Evolutionary conservation across 164 flowering plant genomes (phyloP).

Genomic region (Magnolia changhungtana): DNA sequence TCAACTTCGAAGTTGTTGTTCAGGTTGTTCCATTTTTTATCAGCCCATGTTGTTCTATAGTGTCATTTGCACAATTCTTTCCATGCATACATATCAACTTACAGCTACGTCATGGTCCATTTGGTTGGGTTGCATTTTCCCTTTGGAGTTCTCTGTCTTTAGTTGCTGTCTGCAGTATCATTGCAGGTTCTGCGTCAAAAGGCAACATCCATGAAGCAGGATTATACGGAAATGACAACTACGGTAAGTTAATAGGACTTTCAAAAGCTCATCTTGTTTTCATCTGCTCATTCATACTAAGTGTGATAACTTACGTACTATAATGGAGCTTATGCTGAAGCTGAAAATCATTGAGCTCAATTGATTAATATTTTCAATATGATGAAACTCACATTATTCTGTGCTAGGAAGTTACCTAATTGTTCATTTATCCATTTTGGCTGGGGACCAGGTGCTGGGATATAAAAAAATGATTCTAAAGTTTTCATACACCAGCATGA

Average conservation of each 20-base stretch:
- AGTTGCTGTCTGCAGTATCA: constrained; percentile 36
- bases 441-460: too few species aligned
- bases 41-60: constrained; percentile 2
- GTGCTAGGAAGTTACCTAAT: background rate
- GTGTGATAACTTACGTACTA: background rate
- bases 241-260: constrained; percentile 46
- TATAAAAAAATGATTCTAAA: too few species aligned
- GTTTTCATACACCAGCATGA: too few species aligned
- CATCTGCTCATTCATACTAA: background rate
- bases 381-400: background rate
- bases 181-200: constrained; percentile 96
- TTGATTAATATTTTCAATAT: too few species aligned
- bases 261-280: background rate
- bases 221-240: constrained; percentile 79
- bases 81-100: background rate
- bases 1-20: constrained; percentile 96
- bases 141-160: constrained; percentile 11
- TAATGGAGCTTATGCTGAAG: background rate
- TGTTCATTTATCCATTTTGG: background rate
- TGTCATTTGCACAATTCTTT: background rate
- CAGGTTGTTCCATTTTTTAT: constrained; percentile 65
- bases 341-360: background rate
- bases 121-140: background rate
- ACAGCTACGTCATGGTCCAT: background rate
- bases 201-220: constrained; percentile 98